Conservation (phyloP, 495 filamentous ascomycete species). For the Daldinia concentrica region DNA sequence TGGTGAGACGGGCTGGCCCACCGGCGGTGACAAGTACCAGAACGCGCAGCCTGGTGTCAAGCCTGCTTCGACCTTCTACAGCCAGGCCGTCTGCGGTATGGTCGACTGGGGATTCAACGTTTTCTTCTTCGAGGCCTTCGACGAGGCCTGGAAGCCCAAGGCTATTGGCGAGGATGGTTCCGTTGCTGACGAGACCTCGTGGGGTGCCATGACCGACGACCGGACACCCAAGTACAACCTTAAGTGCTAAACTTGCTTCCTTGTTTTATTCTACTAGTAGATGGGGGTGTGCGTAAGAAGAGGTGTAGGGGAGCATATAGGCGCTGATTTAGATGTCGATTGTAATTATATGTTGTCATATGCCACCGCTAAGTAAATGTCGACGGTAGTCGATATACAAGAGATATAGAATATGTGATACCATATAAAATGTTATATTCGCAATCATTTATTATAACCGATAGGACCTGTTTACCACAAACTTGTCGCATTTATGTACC, state of each 20-base stretch:
- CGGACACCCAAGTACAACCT: slow-evolving; percentile 71
- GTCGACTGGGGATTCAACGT: slow-evolving; percentile 77
- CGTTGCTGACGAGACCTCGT: slow-evolving; percentile 75
- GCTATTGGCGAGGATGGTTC: slow-evolving; percentile 74
- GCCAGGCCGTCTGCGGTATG: slow-evolving; percentile 74
- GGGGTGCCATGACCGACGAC: slow-evolving; percentile 75
- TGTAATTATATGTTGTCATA: slow-evolving; percentile 34
- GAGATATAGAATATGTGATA: slow-evolving; percentile 20
- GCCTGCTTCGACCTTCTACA: slow-evolving; percentile 71
- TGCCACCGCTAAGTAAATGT: slow-evolving; percentile 20
- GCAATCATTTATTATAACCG: background rate
- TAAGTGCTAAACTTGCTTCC: slow-evolving; percentile 56
- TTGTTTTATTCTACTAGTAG: slow-evolving; percentile 10
- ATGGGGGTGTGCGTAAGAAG: background rate
- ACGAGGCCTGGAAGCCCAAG: slow-evolving; percentile 81
- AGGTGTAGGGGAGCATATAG: background rate
- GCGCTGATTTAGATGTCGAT: slow-evolving; percentile 17
- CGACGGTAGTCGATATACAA: slow-evolving; percentile 12
- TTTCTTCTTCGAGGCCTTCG: slow-evolving; percentile 87
- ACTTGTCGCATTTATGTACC: background rate
- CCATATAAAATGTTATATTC: slow-evolving; percentile 13
- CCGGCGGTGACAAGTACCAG: slow-evolving; percentile 71
- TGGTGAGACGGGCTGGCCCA: slow-evolving; percentile 73
- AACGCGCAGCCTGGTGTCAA: slow-evolving; percentile 68
- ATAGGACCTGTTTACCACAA: background rate